Evolutionary conservation across 2,329 filamentous ascomycete species (phyloP), one percentile per base, ranked within the genome.

Genomic region (Fusarium lateritium): DNA sequence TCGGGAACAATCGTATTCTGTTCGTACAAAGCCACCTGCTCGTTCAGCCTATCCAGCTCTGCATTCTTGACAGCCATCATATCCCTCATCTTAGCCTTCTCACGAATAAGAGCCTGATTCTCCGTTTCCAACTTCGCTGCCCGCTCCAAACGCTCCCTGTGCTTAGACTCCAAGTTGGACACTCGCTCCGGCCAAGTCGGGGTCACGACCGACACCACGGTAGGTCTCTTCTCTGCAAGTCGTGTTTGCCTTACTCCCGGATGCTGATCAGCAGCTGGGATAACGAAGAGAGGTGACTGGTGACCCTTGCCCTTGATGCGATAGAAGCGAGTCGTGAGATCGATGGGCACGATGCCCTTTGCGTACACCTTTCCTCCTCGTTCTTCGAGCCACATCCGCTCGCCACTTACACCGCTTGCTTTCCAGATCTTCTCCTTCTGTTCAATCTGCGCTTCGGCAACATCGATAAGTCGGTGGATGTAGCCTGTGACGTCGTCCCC

Each of bases 291-390:
- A 47, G 86, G 84, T 4, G 81, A 79, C 36, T 77, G 75, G 2
- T 65, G 68, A 0, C 82, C 82, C 15, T 79, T 79, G 19, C 80
- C 80, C 24, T 82, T 81, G 24, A 88, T 71, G 19, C 87, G 84
- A 73, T 85, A 86, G 74, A 83, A 88, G 5, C 87, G 79, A 24
- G 86, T 86, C 33, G 67, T 73, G 13, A 88, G 63, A 69, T 88
- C 83, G 19, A 88, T 75, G 21, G 79, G 75, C 1, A 85, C 81
- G 19, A 89, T 79, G 0, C 86, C 85, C 13, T 78, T 76, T n/a
- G 79, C 76, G 51, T 79, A 77, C 21, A 74, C 74, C 6, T 73
- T 69, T 0, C 76, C 77, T 7, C 72, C 75, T 22, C 73, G 70
- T 24, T 75, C 63, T 39, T 72, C 61, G 17, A 57, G 50, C 74